Base-by-base conservation (phyloP, 164 flowering plant species). In the Echeveria elegans region DNA sequence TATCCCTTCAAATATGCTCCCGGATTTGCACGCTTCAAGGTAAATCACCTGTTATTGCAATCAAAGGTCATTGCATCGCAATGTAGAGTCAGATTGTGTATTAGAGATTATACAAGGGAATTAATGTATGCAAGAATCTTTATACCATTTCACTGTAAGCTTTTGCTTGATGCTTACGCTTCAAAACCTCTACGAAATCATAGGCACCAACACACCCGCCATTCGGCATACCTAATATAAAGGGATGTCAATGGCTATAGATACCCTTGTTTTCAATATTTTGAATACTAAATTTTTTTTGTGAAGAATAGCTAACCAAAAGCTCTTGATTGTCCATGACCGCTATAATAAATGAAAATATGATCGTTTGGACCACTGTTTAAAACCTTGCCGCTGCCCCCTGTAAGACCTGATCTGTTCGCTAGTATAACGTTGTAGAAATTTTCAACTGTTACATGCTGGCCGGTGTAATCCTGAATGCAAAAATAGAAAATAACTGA, bases 1-100 rank as follows among this genome's bases (percentile, higher is more conserved):
- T 12, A 91, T 68, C 7, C 93, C 93, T 40, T 88, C 83, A 70
- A 91, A 87, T 14, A 91, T 71, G 63, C 96, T 91, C 52, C 93
- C 96, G 62, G 88, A 71, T 66, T 87, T 93, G 64, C 97, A 91
- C 58, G 97, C 96, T 74, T 91, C 96, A 1, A 91, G 62, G 74
- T 88, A 91, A 15, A 91, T 64, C 47, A 86, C 89, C 92, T 85
- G 16, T n/a, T n/a, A n/a, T 43, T 43, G 4, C 47, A 43, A 43
- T 43, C 15, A 15, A 15, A 43, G 16, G 16, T 43, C 15, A 43
- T 14, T 43, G 4, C n/a, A 34, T 34, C 15, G 47, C 47, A 36
- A 14, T 40, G 11, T 8, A 40, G 15, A 34, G 3, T 34, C 37
- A 34, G 3, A 34, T 7, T 34, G 37, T 7, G 7, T 3, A 34